Evolutionary conservation across 495 filamentous ascomycete genomes (phyloP).

Genomic region (Talaromyces thailandensis): DNA sequence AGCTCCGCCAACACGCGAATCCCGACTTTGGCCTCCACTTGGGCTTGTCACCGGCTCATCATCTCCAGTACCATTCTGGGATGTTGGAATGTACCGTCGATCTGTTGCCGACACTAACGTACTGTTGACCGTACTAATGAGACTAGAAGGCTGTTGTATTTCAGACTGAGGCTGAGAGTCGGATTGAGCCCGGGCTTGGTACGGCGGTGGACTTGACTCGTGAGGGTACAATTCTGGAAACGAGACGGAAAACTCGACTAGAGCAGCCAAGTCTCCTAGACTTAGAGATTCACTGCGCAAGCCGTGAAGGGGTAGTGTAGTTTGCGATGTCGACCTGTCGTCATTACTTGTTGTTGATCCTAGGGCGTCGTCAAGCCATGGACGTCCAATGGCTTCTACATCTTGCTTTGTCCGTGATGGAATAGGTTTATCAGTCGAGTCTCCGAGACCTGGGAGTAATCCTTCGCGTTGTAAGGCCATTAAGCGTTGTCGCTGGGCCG

Average conservation of each 20-base stretch:
- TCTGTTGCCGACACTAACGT: neutral
- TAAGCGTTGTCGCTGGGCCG: conserved; percentile 15
- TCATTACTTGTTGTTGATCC: neutral
- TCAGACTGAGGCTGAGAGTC: neutral
- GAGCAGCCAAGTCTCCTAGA: conserved; percentile 7
- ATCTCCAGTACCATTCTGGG: neutral
- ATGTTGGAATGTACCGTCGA: neutral
- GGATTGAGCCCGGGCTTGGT: conserved; percentile 2
- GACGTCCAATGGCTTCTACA: conserved; percentile 32
- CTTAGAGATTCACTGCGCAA: conserved; percentile 2
- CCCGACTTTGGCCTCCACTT: neutral
- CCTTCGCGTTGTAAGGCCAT: conserved; percentile 30
- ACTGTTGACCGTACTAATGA: neutral
- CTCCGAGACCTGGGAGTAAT: conserved; percentile 8
- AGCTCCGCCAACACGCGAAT: neutral
- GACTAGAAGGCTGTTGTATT: neutral
- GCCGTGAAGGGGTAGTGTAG: neutral
- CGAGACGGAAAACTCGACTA: conserved; percentile 7
- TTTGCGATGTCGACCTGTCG: conserved; percentile 3
- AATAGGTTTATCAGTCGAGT: neutral
- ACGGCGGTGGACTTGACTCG: conserved; percentile 6
- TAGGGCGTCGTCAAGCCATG: conserved; percentile 26
- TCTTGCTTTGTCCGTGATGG: conserved; percentile 26
- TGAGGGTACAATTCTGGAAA: conserved; percentile 6
- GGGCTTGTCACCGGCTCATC: neutral